phyloP scores from a whole-genome alignment of 2,329 filamentous ascomycete genomes.

The Aspergillus novoparasiticus region DNA sequence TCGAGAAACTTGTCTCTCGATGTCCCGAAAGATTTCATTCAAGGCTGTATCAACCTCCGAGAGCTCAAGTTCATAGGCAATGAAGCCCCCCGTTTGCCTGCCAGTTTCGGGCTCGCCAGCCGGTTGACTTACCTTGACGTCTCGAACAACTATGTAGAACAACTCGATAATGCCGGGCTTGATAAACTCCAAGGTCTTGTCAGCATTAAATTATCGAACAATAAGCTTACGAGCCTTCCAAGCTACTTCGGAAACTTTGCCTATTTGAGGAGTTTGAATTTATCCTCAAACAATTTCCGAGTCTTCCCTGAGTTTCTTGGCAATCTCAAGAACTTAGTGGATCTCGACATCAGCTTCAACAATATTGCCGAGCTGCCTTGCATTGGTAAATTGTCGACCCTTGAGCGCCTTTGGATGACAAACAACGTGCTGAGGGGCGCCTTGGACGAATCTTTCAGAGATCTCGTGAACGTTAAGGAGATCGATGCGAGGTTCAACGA shows the following conservation, averaged over 20 bases:
- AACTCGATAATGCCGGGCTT: constrained; percentile 82
- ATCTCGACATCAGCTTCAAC: constrained; percentile 97
- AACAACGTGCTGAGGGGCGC: constrained; percentile 84
- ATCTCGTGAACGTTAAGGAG: constrained; percentile 78
- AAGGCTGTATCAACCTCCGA: constrained; percentile 84
- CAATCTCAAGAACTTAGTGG: constrained; percentile 77
- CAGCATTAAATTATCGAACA: constrained; percentile 92
- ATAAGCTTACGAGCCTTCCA: constrained; percentile 78
- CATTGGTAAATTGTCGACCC: constrained; percentile 74
- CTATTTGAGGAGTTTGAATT: constrained; percentile 77
- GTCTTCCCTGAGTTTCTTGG: constrained; percentile 85
- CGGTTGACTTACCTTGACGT: constrained; percentile 88
- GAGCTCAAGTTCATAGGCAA: constrained; percentile 97
- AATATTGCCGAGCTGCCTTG: constrained; percentile 76
- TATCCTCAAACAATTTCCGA: constrained; percentile 90
- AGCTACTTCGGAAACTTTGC: constrained; percentile 80
- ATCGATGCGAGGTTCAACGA: constrained; percentile 93
- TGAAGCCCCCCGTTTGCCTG: constrained; percentile 81
- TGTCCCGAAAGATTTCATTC: constrained; percentile 93
- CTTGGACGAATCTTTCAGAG: constrained; percentile 71
- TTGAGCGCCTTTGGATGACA: constrained; percentile 91
- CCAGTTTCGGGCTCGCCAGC: constrained; percentile 78
- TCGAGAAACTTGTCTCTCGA: constrained; percentile 91
- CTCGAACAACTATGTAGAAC: constrained; percentile 89
- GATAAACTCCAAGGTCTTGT: constrained; percentile 74